A percentile compares a stretch with the other conserved stretches of the same genome.
These are phyloP conservation scores for Silene noctiflora DNA, from an alignment of 179 eudicot genomes.

Conservation along the genomic window DNA sequence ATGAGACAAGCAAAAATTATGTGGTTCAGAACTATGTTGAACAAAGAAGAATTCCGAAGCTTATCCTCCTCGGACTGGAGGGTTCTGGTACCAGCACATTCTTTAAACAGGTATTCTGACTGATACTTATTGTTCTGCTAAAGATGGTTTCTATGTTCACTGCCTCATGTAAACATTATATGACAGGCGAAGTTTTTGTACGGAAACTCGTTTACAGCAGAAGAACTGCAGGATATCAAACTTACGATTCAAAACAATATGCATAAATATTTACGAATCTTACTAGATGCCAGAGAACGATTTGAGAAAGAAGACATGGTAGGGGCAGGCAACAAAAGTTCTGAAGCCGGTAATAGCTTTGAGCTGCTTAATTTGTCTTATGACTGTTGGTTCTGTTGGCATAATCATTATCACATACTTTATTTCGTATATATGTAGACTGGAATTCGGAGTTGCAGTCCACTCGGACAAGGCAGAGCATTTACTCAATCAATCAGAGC, in stretches of 20 bases:
- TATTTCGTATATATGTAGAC: conserved; percentile 31
- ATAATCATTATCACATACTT: too few species aligned
- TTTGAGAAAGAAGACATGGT: conserved; percentile 81
- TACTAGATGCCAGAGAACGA: conserved; percentile 93
- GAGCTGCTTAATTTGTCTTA: neutral
- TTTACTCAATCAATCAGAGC: conserved; percentile 75
- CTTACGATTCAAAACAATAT: conserved; percentile 95
- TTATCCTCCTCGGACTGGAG: conserved; percentile 74
- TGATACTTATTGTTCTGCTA: conserved; percentile 1
- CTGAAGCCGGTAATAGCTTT: conserved; percentile 56
- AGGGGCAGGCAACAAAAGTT: conserved; percentile 26
- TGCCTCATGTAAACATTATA: conserved; percentile 18
- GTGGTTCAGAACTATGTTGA: conserved; percentile 38
- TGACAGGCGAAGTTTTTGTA: conserved; percentile 93
- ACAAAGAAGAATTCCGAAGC: conserved; percentile 58
- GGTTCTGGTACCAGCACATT: conserved; percentile 97
- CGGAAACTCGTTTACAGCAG: conserved; percentile 69
- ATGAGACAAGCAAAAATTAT: conserved; percentile 46
- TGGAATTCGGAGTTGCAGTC: conserved; percentile 37
- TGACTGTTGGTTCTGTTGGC: too few species aligned
- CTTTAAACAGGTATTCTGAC: conserved; percentile 72
- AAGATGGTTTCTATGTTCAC: neutral
- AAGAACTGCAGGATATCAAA: conserved; percentile 85
- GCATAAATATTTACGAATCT: conserved; percentile 81
- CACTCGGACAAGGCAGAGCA: conserved; percentile 39